These are phyloP conservation scores for Vitis amurensis DNA, from an alignment of 164 flowering plant species.

Conservation along the genomic window DNA sequence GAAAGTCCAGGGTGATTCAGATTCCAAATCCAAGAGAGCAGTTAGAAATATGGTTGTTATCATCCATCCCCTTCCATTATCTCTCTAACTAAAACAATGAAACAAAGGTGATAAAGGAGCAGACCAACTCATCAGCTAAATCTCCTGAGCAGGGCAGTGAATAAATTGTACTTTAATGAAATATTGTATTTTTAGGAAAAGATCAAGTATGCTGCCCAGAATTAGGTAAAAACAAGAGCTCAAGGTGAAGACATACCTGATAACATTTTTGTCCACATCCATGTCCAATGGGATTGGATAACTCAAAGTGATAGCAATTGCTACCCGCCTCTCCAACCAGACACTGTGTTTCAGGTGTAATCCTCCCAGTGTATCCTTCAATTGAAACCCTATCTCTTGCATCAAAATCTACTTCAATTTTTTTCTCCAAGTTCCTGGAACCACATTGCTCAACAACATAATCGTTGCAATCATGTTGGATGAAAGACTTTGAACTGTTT, in stretches of 20 bases:
- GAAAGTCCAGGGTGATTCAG: too few species aligned
- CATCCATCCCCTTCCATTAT: background rate
- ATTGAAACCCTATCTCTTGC: background rate
- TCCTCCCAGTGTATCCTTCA: background rate
- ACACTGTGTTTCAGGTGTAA: background rate
- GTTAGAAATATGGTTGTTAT: background rate
- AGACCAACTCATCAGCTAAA: background rate
- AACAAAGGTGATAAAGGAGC: background rate
- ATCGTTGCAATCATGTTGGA: background rate
- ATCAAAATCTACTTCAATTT: background rate
- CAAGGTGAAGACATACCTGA: constrained; percentile 5
- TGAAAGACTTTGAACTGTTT: background rate
- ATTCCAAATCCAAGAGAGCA: background rate
- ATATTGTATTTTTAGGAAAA: too few species aligned
- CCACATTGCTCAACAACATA: background rate
- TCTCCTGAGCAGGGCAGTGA: background rate
- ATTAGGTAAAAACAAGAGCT: background rate
- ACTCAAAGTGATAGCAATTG: background rate
- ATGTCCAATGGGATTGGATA: background rate
- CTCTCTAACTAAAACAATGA: background rate
- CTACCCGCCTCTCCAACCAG: constrained; percentile 6
- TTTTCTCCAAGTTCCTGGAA: too few species aligned
- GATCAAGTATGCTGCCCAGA: too few species aligned
- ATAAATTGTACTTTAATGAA: background rate
- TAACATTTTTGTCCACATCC: background rate